Conservation (phyloP, 2,329 filamentous ascomycete species). For the Thermoascus crustaceus region DNA sequence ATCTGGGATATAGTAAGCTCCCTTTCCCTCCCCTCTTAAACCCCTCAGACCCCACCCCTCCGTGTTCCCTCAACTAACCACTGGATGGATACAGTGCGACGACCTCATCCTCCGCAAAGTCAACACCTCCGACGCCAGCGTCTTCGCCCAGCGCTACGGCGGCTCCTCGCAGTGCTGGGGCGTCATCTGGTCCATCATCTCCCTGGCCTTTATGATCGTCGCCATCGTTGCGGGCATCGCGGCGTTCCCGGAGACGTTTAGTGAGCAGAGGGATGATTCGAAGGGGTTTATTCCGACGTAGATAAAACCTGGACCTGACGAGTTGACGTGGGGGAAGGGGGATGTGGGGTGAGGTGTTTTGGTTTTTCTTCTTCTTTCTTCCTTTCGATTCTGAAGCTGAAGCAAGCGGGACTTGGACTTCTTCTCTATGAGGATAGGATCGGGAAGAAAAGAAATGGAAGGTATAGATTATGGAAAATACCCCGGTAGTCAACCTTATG, state of each 20-base stretch:
- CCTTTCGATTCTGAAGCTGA: no score
- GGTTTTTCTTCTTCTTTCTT: no score
- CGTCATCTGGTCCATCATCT: constrained; percentile 67
- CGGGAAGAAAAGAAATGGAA: no score
- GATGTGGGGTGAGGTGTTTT: no score
- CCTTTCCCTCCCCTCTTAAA: neutral
- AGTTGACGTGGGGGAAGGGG: no score
- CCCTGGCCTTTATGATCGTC: constrained; percentile 60
- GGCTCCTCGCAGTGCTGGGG: constrained; percentile 77
- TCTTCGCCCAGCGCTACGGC: constrained; percentile 69
- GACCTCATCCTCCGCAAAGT: constrained; percentile 74
- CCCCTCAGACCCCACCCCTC: neutral
- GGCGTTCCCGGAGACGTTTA: constrained; percentile 63
- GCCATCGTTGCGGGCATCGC: constrained; percentile 70
- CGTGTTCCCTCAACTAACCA: constrained; percentile 5
- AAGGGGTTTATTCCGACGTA: constrained; percentile 57
- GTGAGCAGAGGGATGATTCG: constrained; percentile 61
- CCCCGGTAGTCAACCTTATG: no score
- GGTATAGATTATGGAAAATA: no score
- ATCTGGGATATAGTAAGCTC: constrained; percentile 66
- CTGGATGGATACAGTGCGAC: constrained; percentile 48
- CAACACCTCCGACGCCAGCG: constrained; percentile 69
- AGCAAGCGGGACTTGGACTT: no score
- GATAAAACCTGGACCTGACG: no score
- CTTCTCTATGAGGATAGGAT: no score